Evolutionary conservation across 768 basidiomycete genomes (phyloP).

Genomic region (Suillus placidus): DNA sequence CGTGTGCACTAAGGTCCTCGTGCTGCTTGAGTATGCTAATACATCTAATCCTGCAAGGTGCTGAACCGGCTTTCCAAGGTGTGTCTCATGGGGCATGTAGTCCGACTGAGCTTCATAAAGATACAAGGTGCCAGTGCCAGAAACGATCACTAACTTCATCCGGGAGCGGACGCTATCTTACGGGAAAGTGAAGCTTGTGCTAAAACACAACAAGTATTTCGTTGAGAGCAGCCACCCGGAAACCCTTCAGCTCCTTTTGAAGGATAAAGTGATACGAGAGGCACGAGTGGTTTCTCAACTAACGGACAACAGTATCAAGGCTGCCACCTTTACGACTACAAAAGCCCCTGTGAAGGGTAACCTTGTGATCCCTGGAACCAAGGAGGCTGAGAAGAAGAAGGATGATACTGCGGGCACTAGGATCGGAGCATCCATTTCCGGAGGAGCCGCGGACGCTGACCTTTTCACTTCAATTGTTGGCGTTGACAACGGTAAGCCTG

Average conservation of each 20-base stretch:
- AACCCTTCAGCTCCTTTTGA: conserved; percentile 83
- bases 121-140: conserved; percentile 85
- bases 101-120: conserved; percentile 12
- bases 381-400: conserved; percentile 72
- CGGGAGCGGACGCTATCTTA: conserved; percentile 93
- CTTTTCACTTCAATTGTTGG: conserved; percentile 97
- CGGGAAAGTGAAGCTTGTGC: conserved; percentile 96
- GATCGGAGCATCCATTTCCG: conserved; percentile 31
- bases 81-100: conserved; percentile 11
- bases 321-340: conserved; percentile 73
- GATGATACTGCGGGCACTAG: conserved; percentile 51
- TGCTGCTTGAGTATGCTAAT: background rate
- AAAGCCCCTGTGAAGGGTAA: conserved; percentile 84
- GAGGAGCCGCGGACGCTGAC: conserved; percentile 59
- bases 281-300: conserved; percentile 75
- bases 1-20: conserved; percentile 10
- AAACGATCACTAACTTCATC: conserved; percentile 83
- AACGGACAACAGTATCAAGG: conserved; percentile 75
- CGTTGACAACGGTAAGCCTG: conserved; percentile 73
- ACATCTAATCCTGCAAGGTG: conserved; percentile 47
- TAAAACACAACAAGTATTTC: conserved; percentile 97
- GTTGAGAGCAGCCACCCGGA: conserved; percentile 97
- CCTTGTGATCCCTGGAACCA: conserved; percentile 84
- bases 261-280: conserved; percentile 83
- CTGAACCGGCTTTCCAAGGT: conserved; percentile 81